These are phyloP conservation scores for Apiospora pterosperma DNA, from an alignment of 2,329 filamentous ascomycete genomes.

Conservation along the genomic window DNA sequence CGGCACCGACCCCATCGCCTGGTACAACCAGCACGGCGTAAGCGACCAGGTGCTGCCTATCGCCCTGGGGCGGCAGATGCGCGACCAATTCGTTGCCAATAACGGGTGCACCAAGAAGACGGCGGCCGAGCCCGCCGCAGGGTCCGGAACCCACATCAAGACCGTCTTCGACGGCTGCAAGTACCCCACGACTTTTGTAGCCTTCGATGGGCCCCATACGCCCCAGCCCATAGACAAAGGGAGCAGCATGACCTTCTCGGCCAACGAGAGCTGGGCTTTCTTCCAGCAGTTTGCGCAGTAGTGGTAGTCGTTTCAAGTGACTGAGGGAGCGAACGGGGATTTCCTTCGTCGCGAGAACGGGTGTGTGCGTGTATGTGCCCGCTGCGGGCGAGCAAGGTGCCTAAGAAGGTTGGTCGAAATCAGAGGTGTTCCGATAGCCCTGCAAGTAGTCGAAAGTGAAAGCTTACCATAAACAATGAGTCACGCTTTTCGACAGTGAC, in stretches of 20 bases:
- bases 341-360: too few species aligned
- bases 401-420: neutral
- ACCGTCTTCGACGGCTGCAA: neutral
- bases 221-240: conserved; percentile 18
- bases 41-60: neutral
- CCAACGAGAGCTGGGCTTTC: conserved; percentile 28
- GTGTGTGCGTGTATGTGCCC: neutral
- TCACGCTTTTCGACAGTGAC: neutral
- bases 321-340: neutral
- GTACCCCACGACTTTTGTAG: neutral
- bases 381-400: neutral
- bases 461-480: too few species aligned
- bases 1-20: neutral
- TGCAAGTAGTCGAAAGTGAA: neutral
- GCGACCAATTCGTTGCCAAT: neutral
- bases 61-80: neutral
- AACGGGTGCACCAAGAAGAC: neutral
- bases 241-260: conserved; percentile 13
- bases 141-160: neutral
- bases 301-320: neutral
- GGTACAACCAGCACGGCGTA: neutral
- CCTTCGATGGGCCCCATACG: conserved; percentile 6
- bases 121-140: neutral
- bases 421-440: neutral
- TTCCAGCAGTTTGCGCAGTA: conserved; percentile 20